A percentile compares a stretch with the other conserved stretches of the same genome.
phyloP scores from a whole-genome alignment of 2,329 filamentous ascomycete species.

The Cytospora schulzeri region DNA sequence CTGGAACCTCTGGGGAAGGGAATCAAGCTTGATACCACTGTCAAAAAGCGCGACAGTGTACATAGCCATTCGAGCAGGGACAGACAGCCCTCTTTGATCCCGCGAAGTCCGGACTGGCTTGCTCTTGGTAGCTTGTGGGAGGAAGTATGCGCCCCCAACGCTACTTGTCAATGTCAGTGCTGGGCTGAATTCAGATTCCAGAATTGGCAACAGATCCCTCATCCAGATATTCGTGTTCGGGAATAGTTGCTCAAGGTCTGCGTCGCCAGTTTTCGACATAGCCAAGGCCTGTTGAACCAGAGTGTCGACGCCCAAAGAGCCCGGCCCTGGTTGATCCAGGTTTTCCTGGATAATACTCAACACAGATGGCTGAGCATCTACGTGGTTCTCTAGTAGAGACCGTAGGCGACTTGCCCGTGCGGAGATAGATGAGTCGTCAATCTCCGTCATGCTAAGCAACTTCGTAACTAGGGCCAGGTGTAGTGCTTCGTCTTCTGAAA shows the following conservation, averaged over 20 bases:
- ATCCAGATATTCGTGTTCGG: slow-evolving; percentile 69
- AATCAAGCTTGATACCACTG: slow-evolving; percentile 41
- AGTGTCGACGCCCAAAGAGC: slow-evolving; percentile 57
- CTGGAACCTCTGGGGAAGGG: slow-evolving; percentile 45
- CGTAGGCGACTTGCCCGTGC: slow-evolving; percentile 47
- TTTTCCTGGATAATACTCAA: slow-evolving; percentile 58
- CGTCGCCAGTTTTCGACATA: slow-evolving; percentile 40
- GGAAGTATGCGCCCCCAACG: slow-evolving; percentile 69
- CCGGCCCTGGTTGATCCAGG: slow-evolving; percentile 50
- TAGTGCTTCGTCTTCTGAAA: slow-evolving; percentile 47
- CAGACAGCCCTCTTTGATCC: slow-evolving; percentile 70
- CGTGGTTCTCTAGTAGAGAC: slow-evolving; percentile 48
- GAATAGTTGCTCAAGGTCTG: slow-evolving; percentile 53
- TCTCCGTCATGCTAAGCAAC: slow-evolving; percentile 57
- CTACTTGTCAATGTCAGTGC: slow-evolving; percentile 74
- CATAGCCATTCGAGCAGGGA: slow-evolving; percentile 73
- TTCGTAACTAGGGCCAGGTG: slow-evolving; percentile 55
- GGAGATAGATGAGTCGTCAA: slow-evolving; percentile 43
- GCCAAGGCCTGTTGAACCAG: slow-evolving; percentile 52
- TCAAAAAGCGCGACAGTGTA: slow-evolving; percentile 65
- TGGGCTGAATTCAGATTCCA: slow-evolving; percentile 55
- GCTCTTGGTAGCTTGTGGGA: slow-evolving; percentile 43
- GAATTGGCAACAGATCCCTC: slow-evolving; percentile 58
- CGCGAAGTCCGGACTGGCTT: slow-evolving; percentile 40
- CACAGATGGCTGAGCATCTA: slow-evolving; percentile 47